A percentile compares a stretch with the other conserved stretches of the same genome.
Evolutionary conservation across 2,329 filamentous ascomycete genomes (phyloP).

Genomic region (Torrubiella hemipterigena): DNA sequence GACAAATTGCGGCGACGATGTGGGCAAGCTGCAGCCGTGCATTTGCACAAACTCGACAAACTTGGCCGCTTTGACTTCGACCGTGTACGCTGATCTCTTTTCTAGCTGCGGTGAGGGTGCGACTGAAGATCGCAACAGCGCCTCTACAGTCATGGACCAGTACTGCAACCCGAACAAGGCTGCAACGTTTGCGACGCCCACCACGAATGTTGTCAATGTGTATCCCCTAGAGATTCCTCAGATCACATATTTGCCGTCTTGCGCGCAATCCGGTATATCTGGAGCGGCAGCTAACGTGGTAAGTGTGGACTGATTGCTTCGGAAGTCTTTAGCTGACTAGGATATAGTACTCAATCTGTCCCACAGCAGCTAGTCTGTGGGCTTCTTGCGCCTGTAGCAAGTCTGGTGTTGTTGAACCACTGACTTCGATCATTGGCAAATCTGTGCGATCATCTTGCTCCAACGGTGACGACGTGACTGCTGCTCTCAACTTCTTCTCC

Average conservation of each 20-base stretch:
- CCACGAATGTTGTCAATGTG: slow-evolving; percentile 19
- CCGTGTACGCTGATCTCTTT: slow-evolving; percentile 22
- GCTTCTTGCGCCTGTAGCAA: slow-evolving; percentile 35
- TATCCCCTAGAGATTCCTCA: slow-evolving; percentile 32
- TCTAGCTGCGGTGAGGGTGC: slow-evolving; percentile 27
- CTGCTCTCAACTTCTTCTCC: slow-evolving; percentile 31
- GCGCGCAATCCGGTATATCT: slow-evolving; percentile 18
- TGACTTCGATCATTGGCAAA: slow-evolving; percentile 26
- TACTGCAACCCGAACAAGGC: slow-evolving; percentile 29
- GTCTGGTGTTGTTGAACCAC: slow-evolving; percentile 20
- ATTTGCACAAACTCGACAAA: slow-evolving; percentile 33
- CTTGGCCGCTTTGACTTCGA: slow-evolving; percentile 10
- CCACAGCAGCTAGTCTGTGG: slow-evolving; percentile 19
- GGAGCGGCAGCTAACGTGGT: slow-evolving; percentile 16
- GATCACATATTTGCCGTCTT: slow-evolving; percentile 5
- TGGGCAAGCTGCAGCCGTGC: slow-evolving; percentile 30
- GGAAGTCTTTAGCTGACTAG: background rate
- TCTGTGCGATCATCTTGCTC: slow-evolving; percentile 26
- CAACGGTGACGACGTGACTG: slow-evolving; percentile 25
- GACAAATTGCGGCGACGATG: slow-evolving; percentile 21
- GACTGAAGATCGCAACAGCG: slow-evolving; percentile 30
- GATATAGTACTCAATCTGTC: slow-evolving; percentile 15
- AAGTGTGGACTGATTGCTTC: background rate
- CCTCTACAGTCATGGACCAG: slow-evolving; percentile 22
- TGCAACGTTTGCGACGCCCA: slow-evolving; percentile 23